A percentile compares a stretch with the other conserved stretches of the same genome.
Conservation (phyloP, 192 early-diverging fungal genomes). For the Cladochytrium replicatum region DNA sequence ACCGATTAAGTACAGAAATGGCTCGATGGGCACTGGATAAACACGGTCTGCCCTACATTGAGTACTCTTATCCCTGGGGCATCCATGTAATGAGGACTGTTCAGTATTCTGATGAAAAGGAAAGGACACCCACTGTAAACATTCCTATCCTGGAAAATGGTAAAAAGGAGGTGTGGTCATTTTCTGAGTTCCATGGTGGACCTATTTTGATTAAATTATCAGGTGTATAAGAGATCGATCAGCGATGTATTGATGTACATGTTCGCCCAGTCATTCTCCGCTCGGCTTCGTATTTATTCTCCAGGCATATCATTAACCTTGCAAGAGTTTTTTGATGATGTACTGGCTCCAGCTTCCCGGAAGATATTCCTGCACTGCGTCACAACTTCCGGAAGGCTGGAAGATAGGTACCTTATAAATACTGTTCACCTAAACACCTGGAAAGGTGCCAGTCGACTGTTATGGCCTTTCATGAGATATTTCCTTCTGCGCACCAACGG, state of each 20-base stretch:
- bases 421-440: constrained; percentile 21
- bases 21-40: constrained; percentile 36
- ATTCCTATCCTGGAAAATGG: constrained; percentile 28
- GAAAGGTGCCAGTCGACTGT: neutral
- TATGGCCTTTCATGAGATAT: constrained; percentile 20
- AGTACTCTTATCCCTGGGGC: constrained; percentile 28
- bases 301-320: constrained; percentile 19
- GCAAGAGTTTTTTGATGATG: constrained; percentile 19
- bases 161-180: constrained; percentile 31
- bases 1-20: constrained; percentile 9
- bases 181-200: no score
- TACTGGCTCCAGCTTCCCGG: constrained; percentile 25
- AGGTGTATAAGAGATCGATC: constrained; percentile 28
- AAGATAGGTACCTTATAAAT: constrained; percentile 19
- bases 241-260: constrained; percentile 36
- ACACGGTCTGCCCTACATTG: constrained; percentile 26
- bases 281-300: constrained; percentile 23
- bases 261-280: constrained; percentile 34
- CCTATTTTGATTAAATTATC: neutral
- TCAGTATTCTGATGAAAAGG: constrained; percentile 18
- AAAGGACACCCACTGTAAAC: constrained; percentile 16
- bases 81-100: constrained; percentile 23
- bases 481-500: neutral
- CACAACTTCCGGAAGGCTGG: constrained; percentile 5
- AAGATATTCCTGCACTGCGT: constrained; percentile 18